Percentiles rank a stretch among this genome's conserved stretches.
Evolutionary conservation across 2,329 filamentous ascomycete genomes (phyloP).

Genomic region (Trichoderma semiorbis): DNA sequence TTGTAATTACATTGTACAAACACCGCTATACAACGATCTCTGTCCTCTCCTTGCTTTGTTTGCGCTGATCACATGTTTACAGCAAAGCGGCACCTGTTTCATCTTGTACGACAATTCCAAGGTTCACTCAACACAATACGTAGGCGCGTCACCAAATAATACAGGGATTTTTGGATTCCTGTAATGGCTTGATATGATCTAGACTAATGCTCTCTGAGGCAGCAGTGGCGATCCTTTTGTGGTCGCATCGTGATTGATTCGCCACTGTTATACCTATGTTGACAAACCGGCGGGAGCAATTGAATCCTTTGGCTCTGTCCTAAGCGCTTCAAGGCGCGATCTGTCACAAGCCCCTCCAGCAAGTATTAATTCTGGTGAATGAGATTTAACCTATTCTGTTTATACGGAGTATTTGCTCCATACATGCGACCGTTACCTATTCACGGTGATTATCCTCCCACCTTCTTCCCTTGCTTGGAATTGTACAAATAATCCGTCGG

Average conservation of each 20-base stretch:
- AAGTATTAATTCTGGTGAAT: background rate
- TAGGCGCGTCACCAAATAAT: background rate
- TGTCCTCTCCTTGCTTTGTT: background rate
- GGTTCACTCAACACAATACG: background rate
- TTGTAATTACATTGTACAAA: no score
- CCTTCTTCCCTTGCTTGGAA: background rate
- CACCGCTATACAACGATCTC: background rate
- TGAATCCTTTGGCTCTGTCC: background rate
- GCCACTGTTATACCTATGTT: background rate
- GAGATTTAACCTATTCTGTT: background rate
- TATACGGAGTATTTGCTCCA: background rate
- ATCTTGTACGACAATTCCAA: background rate
- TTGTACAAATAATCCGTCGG: background rate
- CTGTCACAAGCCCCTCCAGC: background rate
- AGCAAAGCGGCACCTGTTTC: background rate
- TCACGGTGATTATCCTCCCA: background rate
- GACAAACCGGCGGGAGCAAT: background rate
- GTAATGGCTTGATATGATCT: background rate
- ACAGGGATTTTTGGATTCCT: background rate
- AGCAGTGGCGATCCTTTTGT: background rate
- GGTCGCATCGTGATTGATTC: background rate
- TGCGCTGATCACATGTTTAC: background rate
- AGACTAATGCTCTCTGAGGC: background rate
- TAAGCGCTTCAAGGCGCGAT: background rate
- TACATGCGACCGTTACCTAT: background rate